Conservation (phyloP, 176 grass and related monocot species). For the Aegilops umbellulata region DNA sequence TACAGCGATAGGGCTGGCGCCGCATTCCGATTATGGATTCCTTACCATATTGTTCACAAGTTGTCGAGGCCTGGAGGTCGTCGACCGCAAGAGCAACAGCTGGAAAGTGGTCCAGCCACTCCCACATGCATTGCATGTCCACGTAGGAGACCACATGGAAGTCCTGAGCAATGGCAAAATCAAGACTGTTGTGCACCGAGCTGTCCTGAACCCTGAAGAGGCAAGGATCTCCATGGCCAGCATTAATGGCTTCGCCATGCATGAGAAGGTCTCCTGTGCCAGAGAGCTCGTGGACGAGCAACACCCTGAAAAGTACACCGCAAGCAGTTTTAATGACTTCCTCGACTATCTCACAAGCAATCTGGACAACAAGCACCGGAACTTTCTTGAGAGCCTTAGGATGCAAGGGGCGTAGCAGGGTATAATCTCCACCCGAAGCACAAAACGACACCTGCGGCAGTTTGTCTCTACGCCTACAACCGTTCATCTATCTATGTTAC, state of each 20-base stretch:
- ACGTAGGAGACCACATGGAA: conserved; percentile 75
- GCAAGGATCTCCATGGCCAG: conserved; percentile 63
- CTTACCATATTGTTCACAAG: conserved; percentile 65
- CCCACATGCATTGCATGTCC: conserved; percentile 46
- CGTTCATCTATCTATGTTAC: not conserved
- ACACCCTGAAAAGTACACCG: conserved; percentile 46
- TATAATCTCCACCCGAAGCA: no score
- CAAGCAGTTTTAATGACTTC: conserved; percentile 74
- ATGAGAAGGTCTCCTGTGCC: conserved; percentile 59
- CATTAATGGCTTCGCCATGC: conserved; percentile 57
- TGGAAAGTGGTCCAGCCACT: conserved; percentile 43
- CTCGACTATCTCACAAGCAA: conserved; percentile 44
- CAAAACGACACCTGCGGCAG: no score
- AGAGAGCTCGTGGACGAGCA: conserved; percentile 51
- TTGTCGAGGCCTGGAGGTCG: conserved; percentile 56
- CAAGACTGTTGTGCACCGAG: conserved; percentile 55
- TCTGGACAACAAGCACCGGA: conserved; percentile 20
- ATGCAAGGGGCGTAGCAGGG: not conserved
- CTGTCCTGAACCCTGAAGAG: conserved; percentile 40
- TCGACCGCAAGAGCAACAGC: conserved; percentile 34
- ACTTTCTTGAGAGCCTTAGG: conserved; percentile 54
- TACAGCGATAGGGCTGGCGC: conserved; percentile 43
- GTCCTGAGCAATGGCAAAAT: conserved; percentile 62
- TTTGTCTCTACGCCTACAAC: not conserved
- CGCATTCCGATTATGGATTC: conserved; percentile 73